A percentile compares a stretch with the other conserved stretches of the same genome.
These are phyloP conservation scores for Skeletonema costatum DNA, from an alignment of 108 stramenopile genomes.

Conservation along the genomic window DNA sequence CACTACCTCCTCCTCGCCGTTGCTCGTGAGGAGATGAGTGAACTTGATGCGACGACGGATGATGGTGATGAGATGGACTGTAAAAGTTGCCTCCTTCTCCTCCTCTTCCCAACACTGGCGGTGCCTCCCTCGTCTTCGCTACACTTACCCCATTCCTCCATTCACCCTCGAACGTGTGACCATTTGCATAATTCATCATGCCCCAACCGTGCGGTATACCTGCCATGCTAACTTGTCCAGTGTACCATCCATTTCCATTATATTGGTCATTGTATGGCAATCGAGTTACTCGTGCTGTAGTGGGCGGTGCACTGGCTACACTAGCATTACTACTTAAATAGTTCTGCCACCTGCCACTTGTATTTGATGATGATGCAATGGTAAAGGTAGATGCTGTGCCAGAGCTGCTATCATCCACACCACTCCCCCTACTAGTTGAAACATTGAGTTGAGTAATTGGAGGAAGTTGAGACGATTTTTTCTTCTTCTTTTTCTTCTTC, in stretches of 20 bases:
- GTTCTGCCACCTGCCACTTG: constrained; percentile 25
- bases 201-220: constrained; percentile 38
- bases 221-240: constrained; percentile 28
- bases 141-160: constrained; percentile 33
- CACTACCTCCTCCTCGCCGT: not conserved
- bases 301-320: not conserved
- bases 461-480: constrained; percentile 7
- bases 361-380: constrained; percentile 24
- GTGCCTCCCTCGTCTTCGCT: constrained; percentile 11
- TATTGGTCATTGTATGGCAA: constrained; percentile 44
- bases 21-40: not conserved
- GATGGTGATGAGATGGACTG: constrained; percentile 11
- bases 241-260: constrained; percentile 44
- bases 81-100: not conserved
- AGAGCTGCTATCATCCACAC: constrained; percentile 20
- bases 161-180: constrained; percentile 24
- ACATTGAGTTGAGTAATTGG: constrained; percentile 26
- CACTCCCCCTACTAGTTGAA: not conserved
- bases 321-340: constrained; percentile 2
- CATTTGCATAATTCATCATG: constrained; percentile 45
- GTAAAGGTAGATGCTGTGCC: constrained; percentile 45
- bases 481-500: constrained; percentile 28
- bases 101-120: not conserved
- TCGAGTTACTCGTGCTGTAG: constrained; percentile 34
- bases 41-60: not conserved